Evolutionary conservation across 768 basidiomycete species (phyloP).

Genomic region (Hygrocybe coccinea): DNA sequence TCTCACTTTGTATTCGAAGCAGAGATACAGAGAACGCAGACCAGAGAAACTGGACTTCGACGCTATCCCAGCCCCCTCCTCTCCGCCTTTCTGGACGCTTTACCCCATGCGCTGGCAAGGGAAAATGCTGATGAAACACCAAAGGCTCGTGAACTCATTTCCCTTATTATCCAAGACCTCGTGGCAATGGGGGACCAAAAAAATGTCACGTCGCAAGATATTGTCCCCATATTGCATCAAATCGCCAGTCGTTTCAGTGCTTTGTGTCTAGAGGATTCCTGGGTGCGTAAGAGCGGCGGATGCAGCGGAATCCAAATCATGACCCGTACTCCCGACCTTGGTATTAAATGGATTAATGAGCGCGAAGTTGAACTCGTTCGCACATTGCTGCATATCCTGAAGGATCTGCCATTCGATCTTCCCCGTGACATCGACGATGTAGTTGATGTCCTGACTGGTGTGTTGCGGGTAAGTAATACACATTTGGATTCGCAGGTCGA

Average conservation of each 20-base stretch:
- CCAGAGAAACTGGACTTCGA: constrained; percentile 49
- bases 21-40: constrained; percentile 61
- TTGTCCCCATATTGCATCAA: constrained; percentile 69
- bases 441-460: constrained; percentile 63
- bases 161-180: constrained; percentile 62
- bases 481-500: constrained; percentile 46
- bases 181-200: constrained; percentile 48
- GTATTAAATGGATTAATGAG: constrained; percentile 74
- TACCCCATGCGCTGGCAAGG: constrained; percentile 71
- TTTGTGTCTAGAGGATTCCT: constrained; percentile 86
- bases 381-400: constrained; percentile 84
- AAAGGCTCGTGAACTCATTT: constrained; percentile 57
- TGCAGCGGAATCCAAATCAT: constrained; percentile 82
- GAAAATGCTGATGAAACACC: constrained; percentile 56
- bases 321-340: constrained; percentile 63
- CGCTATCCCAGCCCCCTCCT: constrained; percentile 55
- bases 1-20: constrained; percentile 66
- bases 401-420: constrained; percentile 89
- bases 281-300: constrained; percentile 86
- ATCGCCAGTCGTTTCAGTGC: constrained; percentile 78
- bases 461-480: constrained; percentile 57
- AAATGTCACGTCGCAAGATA: constrained; percentile 47
- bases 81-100: constrained; percentile 71
- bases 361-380: constrained; percentile 88
- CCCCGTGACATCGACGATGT: constrained; percentile 79